Conservation (phyloP, 441 rosid species). For the Hura crepitans region DNA sequence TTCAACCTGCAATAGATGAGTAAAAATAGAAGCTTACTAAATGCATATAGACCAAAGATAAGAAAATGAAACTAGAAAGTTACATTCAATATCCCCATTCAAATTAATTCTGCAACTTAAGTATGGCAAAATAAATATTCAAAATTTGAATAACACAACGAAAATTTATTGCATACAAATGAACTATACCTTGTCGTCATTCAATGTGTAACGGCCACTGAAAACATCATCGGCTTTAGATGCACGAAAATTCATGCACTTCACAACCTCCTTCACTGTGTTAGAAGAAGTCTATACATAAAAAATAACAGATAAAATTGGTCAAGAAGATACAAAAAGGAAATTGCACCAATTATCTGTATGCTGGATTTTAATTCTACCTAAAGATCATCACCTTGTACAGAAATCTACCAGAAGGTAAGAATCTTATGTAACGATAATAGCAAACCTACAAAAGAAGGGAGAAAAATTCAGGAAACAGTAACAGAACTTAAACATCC, state of each 20-base stretch:
- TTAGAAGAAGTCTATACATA: conserved; percentile 70
- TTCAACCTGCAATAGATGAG: conserved; percentile 54
- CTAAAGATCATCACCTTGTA: conserved; percentile 56
- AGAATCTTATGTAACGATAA: conserved; percentile 79
- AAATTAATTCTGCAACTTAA: conserved; percentile 7
- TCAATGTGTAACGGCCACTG: conserved; percentile 64
- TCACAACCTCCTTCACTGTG: conserved; percentile 73
- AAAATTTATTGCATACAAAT: neutral
- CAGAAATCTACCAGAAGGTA: conserved; percentile 82
- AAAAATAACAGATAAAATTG: conserved; percentile 15
- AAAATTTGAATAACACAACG: neutral
- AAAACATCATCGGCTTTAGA: conserved; percentile 62
- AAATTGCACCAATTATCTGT: neutral
- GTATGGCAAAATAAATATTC: neutral
- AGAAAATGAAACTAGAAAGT: neutral
- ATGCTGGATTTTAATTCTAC: neutral
- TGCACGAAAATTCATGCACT: conserved; percentile 68
- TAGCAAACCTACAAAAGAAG: conserved; percentile 68
- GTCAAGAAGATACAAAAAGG: conserved; percentile 13
- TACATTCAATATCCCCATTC: neutral
- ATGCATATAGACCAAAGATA: neutral
- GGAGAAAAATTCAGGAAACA: conserved; percentile 12
- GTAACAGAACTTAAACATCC: too few relatives aligned
- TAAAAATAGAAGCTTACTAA: conserved; percentile 3
- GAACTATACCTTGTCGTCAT: conserved; percentile 67